A percentile compares a stretch with the other conserved stretches of the same genome.
Evolutionary conservation across 495 filamentous ascomycete genomes (phyloP).

Genomic region (Melanomma pulvis-pyrius): DNA sequence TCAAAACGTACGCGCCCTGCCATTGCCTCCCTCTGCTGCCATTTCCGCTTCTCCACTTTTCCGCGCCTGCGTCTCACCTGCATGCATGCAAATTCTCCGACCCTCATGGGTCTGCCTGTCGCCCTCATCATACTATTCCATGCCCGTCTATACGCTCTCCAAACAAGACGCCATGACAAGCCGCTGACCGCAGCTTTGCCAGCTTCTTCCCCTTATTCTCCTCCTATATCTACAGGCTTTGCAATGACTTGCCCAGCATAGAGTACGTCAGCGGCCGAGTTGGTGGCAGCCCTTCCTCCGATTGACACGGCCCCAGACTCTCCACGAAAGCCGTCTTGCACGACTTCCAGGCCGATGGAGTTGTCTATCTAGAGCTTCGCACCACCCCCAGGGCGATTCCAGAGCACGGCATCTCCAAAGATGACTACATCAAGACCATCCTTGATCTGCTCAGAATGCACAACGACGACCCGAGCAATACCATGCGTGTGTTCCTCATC

Average conservation of each 20-base stretch:
- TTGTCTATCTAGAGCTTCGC: conserved; percentile 79
- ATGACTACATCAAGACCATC: conserved; percentile 66
- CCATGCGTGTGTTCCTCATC: conserved; percentile 55
- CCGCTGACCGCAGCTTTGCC: conserved; percentile 22
- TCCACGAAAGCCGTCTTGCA: conserved; percentile 70
- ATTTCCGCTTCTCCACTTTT: conserved; percentile 4
- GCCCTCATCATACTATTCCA: not conserved
- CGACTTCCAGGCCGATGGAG: conserved; percentile 71
- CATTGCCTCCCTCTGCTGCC: conserved; percentile 4
- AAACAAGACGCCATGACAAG: too few relatives aligned
- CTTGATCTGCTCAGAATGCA: conserved; percentile 56
- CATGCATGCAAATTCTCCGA: conserved; percentile 17
- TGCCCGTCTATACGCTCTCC: not conserved
- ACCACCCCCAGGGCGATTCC: conserved; percentile 73
- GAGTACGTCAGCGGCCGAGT: conserved; percentile 35
- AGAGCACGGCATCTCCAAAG: conserved; percentile 56
- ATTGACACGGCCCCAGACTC: conserved; percentile 37
- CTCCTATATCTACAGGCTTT: conserved; percentile 74
- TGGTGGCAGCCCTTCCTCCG: not conserved
- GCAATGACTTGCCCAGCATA: conserved; percentile 61
- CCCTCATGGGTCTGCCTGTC: conserved; percentile 23
- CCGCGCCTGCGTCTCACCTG: not conserved
- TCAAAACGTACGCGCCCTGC: conserved; percentile 60
- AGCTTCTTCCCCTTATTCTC: conserved; percentile 81
- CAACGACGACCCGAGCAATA: conserved; percentile 15